Evolutionary conservation across 2,329 filamentous ascomycete species (phyloP).

Genomic region (Leptographium flavum): DNA sequence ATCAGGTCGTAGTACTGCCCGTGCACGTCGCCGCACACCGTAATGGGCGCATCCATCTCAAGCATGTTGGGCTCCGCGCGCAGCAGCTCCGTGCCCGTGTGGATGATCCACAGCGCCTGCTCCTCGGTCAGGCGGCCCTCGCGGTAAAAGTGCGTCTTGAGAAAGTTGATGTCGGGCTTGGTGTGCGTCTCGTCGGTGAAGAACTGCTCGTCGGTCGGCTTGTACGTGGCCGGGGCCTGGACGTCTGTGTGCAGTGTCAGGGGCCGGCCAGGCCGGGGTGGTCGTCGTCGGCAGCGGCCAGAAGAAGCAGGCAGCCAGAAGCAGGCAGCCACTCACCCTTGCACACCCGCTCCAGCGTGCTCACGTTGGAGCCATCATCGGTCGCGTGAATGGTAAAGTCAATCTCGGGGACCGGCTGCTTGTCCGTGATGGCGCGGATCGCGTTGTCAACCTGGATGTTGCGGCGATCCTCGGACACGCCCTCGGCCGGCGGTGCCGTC

Average conservation of each 20-base stretch:
- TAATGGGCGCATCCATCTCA: constrained; percentile 99
- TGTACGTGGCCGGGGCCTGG: constrained; percentile 87
- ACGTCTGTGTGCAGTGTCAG: constrained; percentile 51
- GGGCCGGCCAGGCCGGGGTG: background rate
- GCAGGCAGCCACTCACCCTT: constrained; percentile 57
- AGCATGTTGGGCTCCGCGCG: constrained; percentile 85
- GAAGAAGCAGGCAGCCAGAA: background rate
- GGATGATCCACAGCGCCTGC: constrained; percentile 91
- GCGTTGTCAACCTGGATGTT: constrained; percentile 68
- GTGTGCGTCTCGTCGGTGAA: constrained; percentile 71
- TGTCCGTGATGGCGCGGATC: constrained; percentile 81
- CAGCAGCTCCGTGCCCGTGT: constrained; percentile 73
- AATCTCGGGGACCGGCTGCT: constrained; percentile 93
- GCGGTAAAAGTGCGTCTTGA: constrained; percentile 97
- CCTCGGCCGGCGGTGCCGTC: background rate
- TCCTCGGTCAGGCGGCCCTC: constrained; percentile 95
- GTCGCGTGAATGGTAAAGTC: constrained; percentile 97
- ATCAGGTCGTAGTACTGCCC: constrained; percentile 99
- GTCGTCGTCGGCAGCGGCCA: background rate
- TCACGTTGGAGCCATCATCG: constrained; percentile 94
- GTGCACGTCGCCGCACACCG: constrained; percentile 95
- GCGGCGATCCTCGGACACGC: constrained; percentile 27
- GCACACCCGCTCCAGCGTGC: constrained; percentile 88
- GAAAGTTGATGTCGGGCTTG: constrained; percentile 85
- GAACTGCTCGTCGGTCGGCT: constrained; percentile 88